These are phyloP conservation scores for Kandelia obovata DNA, from an alignment of 345 rosid species.

Conservation along the genomic window DNA sequence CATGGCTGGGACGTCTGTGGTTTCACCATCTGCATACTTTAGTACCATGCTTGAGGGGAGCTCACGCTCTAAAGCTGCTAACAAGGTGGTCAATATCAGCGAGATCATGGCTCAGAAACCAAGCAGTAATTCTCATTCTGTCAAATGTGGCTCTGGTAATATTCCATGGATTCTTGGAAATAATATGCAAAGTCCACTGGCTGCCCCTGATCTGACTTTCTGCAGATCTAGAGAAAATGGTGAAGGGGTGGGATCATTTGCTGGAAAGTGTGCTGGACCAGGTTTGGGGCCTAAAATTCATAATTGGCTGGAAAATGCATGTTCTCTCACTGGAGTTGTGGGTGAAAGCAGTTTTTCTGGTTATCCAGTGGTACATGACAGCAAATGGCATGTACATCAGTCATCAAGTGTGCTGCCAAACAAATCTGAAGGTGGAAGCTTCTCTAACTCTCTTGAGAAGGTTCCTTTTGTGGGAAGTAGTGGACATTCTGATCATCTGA, in stretches of 20 bases:
- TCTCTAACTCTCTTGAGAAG: constrained; percentile 21
- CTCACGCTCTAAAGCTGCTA: constrained; percentile 16
- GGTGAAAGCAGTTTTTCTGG: constrained; percentile 15
- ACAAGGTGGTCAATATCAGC: constrained; percentile 3
- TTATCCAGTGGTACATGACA: constrained; percentile 23
- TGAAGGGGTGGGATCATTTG: constrained; percentile 19
- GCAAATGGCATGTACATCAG: constrained; percentile 9
- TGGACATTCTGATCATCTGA: constrained; percentile 19
- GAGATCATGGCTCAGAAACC: constrained; percentile 20
- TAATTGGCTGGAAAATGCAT: constrained; percentile 18
- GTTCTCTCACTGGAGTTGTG: constrained; percentile 11
- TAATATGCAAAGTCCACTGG: constrained; percentile 20
- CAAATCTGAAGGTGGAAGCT: constrained; percentile 24
- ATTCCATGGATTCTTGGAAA: constrained; percentile 17
- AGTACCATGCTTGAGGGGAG: constrained; percentile 15
- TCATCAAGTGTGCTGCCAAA: constrained; percentile 15
- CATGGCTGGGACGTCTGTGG: constrained; percentile 8
- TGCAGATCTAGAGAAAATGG: constrained; percentile 26
- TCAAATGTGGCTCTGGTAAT: constrained; percentile 14
- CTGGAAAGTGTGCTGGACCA: constrained; percentile 19
- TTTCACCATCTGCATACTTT: constrained; percentile 15
- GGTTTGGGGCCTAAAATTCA: constrained; percentile 28
- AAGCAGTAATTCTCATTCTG: constrained; percentile 25
- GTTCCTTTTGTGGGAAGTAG: constrained; percentile 18
- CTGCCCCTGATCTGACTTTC: constrained; percentile 25